phyloP scores from a whole-genome alignment of 768 basidiomycete species.

The Mycena metata region DNA sequence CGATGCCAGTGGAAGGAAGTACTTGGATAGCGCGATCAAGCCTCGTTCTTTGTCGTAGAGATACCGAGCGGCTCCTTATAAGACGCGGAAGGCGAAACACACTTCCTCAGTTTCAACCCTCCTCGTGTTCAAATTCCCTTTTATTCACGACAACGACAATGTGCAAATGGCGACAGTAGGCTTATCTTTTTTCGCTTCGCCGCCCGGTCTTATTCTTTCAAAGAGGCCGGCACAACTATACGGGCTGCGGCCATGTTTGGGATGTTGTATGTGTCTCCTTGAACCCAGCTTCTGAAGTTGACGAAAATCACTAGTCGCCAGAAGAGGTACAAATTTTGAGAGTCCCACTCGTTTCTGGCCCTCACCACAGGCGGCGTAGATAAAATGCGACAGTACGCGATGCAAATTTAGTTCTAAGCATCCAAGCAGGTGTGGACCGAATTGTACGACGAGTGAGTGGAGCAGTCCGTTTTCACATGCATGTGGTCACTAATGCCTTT shows the following conservation, averaged over 20 bases:
- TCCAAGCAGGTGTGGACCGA: conserved; percentile 69
- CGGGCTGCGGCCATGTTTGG: conserved; percentile 66
- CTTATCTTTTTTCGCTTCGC: conserved; percentile 23
- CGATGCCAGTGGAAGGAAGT: conserved; percentile 28
- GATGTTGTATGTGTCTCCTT: conserved; percentile 59
- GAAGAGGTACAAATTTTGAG: conserved; percentile 61
- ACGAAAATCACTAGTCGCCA: conserved; percentile 61
- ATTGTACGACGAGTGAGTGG: conserved; percentile 54
- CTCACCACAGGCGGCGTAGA: conserved; percentile 54
- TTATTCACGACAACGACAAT: conserved; percentile 54
- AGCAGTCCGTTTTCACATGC: not conserved
- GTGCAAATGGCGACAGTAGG: conserved; percentile 83
- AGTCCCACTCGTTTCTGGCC: conserved; percentile 26
- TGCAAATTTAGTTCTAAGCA: conserved; percentile 83
- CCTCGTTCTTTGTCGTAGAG: conserved; percentile 31
- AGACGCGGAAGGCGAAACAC: conserved; percentile 15
- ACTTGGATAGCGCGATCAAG: conserved; percentile 31
- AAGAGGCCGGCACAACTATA: conserved; percentile 78
- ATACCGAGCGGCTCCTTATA: conserved; percentile 34
- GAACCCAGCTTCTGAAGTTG: conserved; percentile 13
- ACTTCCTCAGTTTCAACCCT: conserved; percentile 12
- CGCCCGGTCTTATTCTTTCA: conserved; percentile 35
- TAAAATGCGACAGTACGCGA: conserved; percentile 71
- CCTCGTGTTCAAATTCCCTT: conserved; percentile 33
- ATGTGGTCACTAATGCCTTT: not conserved